These are phyloP conservation scores for Globisporangium sylvaticum DNA, from an alignment of 352 stramenopile species.

Conservation along the genomic window DNA sequence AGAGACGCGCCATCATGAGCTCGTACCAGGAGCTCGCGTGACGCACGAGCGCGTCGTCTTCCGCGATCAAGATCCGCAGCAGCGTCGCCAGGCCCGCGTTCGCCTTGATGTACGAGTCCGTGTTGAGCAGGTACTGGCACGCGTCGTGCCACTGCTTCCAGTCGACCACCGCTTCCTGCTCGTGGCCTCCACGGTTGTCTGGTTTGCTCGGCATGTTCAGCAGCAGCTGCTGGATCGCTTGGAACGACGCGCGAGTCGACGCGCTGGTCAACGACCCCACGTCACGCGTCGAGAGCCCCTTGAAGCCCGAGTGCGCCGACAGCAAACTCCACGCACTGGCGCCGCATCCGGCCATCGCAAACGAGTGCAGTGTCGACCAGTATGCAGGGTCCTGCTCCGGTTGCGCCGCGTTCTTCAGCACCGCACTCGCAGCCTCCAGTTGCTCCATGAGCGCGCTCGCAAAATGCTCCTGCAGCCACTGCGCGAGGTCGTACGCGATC, in stretches of 20 bases:
- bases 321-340: slow-evolving; percentile 57
- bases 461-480: slow-evolving; percentile 80
- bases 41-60: slow-evolving; percentile 37
- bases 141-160: slow-evolving; percentile 72
- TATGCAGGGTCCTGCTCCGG: slow-evolving; percentile 48
- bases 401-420: slow-evolving; percentile 31
- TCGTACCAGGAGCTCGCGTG: slow-evolving; percentile 65
- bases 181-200: slow-evolving; percentile 10
- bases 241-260: slow-evolving; percentile 46
- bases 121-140: slow-evolving; percentile 52
- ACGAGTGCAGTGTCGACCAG: slow-evolving; percentile 59
- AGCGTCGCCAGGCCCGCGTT: slow-evolving; percentile 45
- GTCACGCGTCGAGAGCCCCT: slow-evolving; percentile 41
- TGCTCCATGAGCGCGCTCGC: slow-evolving; percentile 48
- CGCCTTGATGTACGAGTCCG: slow-evolving; percentile 46
- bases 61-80: slow-evolving; percentile 50
- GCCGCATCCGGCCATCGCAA: slow-evolving; percentile 51
- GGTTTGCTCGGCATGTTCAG: slow-evolving; percentile 54
- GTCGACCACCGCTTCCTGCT: slow-evolving; percentile 14
- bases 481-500: slow-evolving; percentile 65
- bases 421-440: slow-evolving; percentile 36
- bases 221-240: slow-evolving; percentile 58
- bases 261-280: slow-evolving; percentile 33
- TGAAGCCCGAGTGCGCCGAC: slow-evolving; percentile 51
- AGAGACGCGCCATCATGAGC: slow-evolving; percentile 74